A percentile compares a stretch with the other conserved stretches of the same genome.
phyloP scores from a whole-genome alignment of 2,329 filamentous ascomycete genomes.

The Rutstroemia sp. region DNA sequence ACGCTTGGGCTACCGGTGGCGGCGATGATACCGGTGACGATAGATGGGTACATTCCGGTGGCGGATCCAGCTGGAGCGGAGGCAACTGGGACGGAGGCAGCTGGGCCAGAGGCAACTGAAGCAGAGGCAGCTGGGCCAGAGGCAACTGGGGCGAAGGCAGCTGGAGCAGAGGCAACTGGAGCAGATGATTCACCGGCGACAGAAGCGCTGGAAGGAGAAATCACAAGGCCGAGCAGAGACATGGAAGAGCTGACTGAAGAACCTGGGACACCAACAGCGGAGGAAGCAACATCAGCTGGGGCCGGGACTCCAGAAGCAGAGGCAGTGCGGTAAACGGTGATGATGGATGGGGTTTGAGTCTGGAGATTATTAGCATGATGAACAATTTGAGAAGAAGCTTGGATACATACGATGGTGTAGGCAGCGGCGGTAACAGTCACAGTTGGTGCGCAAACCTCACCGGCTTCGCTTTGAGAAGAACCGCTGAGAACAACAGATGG shows the following conservation, averaged over 20 bases:
- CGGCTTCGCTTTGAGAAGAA: no score
- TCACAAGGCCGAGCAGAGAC: not conserved
- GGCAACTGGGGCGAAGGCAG: no score
- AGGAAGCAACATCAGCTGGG: not conserved
- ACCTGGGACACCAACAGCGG: not conserved
- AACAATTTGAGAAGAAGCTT: not conserved
- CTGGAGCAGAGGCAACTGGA: no score
- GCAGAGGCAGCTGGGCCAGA: not conserved
- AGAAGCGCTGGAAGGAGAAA: not conserved
- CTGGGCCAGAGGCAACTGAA: no score
- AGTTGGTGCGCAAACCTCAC: slow-evolving; percentile 2
- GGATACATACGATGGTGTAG: slow-evolving; percentile 5
- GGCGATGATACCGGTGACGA: not conserved
- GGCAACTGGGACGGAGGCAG: no score
- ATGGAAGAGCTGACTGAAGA: not conserved
- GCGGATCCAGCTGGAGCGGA: no score
- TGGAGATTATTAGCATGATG: not conserved
- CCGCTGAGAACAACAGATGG: not conserved
- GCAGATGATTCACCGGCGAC: not conserved
- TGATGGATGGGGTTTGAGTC: slow-evolving; percentile 1
- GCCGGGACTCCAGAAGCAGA: not conserved
- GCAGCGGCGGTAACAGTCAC: not conserved
- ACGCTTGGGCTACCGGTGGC: not conserved
- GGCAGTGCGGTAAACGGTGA: slow-evolving; percentile 2
- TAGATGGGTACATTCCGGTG: not conserved